These are phyloP conservation scores for Lenzites betulinus DNA, from an alignment of 768 basidiomycete species.

Conservation along the genomic window DNA sequence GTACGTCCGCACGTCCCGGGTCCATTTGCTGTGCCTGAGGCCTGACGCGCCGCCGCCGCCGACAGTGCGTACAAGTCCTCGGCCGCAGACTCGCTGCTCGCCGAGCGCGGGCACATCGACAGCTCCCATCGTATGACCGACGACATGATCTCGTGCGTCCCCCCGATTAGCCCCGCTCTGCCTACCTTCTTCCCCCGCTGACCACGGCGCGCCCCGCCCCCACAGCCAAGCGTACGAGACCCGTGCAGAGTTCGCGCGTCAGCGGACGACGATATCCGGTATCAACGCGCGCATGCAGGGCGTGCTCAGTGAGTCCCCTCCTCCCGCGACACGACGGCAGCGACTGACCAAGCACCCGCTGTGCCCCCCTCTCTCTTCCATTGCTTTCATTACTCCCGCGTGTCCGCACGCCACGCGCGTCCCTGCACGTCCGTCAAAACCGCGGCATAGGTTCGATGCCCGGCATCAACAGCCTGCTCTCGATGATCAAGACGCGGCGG, in stretches of 20 bases:
- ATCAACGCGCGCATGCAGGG: conserved; percentile 85
- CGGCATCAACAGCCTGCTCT: conserved; percentile 88
- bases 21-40: not conserved
- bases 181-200: not conserved
- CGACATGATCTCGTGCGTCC: conserved; percentile 77
- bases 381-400: not conserved
- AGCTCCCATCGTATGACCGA: conserved; percentile 95
- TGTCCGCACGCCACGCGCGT: not conserved
- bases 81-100: conserved; percentile 81
- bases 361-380: not conserved
- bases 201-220: not conserved
- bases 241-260: conserved; percentile 86
- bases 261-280: conserved; percentile 69
- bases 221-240: conserved; percentile 96
- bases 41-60: conserved; percentile 1
- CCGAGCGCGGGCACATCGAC: conserved; percentile 88
- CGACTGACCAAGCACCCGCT: not conserved
- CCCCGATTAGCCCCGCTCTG: not conserved
- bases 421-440: not conserved
- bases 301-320: conserved; percentile 66
- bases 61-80: conserved; percentile 88
- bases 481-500: conserved; percentile 91
- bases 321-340: not conserved
- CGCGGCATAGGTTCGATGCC: conserved; percentile 73
- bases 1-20: conserved; percentile 44